Conservation (phyloP, 1,284 basidiomycete genomes). For the Leucoagaricus sp. region DNA sequence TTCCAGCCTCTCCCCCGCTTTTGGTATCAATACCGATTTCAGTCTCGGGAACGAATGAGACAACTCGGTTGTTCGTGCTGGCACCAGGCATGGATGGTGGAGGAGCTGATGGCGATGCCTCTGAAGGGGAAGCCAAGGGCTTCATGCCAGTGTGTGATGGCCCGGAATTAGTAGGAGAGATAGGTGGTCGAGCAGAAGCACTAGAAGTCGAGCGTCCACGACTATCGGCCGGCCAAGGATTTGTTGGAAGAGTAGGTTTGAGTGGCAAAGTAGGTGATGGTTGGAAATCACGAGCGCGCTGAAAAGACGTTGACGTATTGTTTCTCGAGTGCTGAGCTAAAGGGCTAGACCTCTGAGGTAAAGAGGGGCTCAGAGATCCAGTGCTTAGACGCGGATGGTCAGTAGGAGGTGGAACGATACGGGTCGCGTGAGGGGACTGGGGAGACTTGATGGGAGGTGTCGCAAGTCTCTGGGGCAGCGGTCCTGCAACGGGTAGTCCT, state of each 20-base stretch:
- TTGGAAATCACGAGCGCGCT: slow-evolving; percentile 7
- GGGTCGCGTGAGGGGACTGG: slow-evolving; percentile 27
- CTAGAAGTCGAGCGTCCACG: slow-evolving; percentile 7
- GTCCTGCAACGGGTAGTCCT: slow-evolving; percentile 12
- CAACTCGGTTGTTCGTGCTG: not conserved
- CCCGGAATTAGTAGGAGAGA: not conserved
- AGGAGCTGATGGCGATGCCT: slow-evolving; percentile 4
- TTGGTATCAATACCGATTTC: slow-evolving; percentile 62
- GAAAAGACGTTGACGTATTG: slow-evolving; percentile 10
- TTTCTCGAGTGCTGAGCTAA: slow-evolving; percentile 24
- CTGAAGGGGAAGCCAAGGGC: not conserved
- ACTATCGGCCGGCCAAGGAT: slow-evolving; percentile 10
- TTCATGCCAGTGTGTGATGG: not conserved
- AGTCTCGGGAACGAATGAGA: slow-evolving; percentile 18
- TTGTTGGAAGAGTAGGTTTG: slow-evolving; percentile 2
- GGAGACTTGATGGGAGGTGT: slow-evolving; percentile 19
- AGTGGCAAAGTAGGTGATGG: slow-evolving; percentile 1
- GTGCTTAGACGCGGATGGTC: slow-evolving; percentile 31
- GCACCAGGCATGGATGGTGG: slow-evolving; percentile 16
- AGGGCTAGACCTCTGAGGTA: slow-evolving; percentile 32
- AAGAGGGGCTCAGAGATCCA: slow-evolving; percentile 21
- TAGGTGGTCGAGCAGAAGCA: not conserved
- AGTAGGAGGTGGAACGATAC: slow-evolving; percentile 21
- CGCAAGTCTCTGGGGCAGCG: slow-evolving; percentile 17
- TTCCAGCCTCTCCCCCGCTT: slow-evolving; percentile 79